A percentile compares a stretch with the other conserved stretches of the same genome.
These are phyloP conservation scores for Mycena epipterygia DNA, from an alignment of 768 basidiomycete species.

Conservation along the genomic window DNA sequence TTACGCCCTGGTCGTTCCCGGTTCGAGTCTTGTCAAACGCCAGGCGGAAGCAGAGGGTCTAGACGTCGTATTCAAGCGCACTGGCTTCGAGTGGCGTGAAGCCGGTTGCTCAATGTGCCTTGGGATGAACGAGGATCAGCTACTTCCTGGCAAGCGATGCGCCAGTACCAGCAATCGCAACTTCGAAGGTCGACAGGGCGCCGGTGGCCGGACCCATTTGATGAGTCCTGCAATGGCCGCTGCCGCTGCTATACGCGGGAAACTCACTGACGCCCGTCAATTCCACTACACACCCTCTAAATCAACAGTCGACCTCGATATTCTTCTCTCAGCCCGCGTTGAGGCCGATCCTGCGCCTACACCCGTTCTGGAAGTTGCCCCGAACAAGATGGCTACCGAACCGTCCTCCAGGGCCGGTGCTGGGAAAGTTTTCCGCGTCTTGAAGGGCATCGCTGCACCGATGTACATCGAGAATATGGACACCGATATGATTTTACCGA, in stretches of 20 bases:
- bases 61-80: conserved; percentile 86
- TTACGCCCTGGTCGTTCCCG: conserved; percentile 92
- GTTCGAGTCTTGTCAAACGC: conserved; percentile 90
- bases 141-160: conserved; percentile 86
- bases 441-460: conserved; percentile 84
- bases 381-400: conserved; percentile 50
- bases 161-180: conserved; percentile 94
- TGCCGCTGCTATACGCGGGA: conserved; percentile 88
- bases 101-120: conserved; percentile 97
- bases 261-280: conserved; percentile 86
- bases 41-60: conserved; percentile 92
- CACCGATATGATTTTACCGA: conserved; percentile 94
- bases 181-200: conserved; percentile 91
- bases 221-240: conserved; percentile 94
- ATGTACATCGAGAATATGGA: conserved; percentile 87
- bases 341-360: conserved; percentile 78
- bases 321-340: conserved; percentile 75
- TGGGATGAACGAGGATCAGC: conserved; percentile 94
- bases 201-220: conserved; percentile 90
- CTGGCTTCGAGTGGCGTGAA: conserved; percentile 95
- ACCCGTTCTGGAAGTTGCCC: conserved; percentile 65
- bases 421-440: conserved; percentile 72
- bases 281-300: conserved; percentile 63
- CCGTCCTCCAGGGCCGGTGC: conserved; percentile 53
- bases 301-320: conserved; percentile 54